A percentile compares a stretch with the other conserved stretches of the same genome.
Conservation (phyloP, 257 asterid genomes). For the Knoxia roxburghii region DNA sequence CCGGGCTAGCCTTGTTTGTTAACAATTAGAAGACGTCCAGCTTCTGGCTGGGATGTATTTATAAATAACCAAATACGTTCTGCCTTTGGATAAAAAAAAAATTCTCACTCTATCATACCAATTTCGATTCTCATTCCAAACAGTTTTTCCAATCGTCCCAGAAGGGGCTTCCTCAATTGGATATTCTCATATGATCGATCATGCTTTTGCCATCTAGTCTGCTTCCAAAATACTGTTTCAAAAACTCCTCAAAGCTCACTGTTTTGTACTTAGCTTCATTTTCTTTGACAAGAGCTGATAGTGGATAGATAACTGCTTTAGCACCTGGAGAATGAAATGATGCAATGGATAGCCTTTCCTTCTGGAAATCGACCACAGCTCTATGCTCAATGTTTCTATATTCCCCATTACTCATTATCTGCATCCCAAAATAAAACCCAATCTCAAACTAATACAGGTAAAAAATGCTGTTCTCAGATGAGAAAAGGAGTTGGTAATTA, state of each 20-base stretch:
- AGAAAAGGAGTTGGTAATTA: neutral
- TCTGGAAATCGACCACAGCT: slow-evolving; percentile 22
- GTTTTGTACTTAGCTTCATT: slow-evolving; percentile 23
- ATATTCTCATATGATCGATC: slow-evolving; percentile 15
- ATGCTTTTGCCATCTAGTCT: slow-evolving; percentile 30
- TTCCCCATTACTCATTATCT: slow-evolving; percentile 34
- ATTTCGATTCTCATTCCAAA: too few relatives aligned
- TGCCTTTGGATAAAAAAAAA: too few relatives aligned
- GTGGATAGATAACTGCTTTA: slow-evolving; percentile 12
- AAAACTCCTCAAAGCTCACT: slow-evolving; percentile 9
- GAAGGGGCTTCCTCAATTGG: too few relatives aligned
- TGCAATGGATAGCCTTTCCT: slow-evolving; percentile 31
- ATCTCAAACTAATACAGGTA: neutral
- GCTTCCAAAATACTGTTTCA: slow-evolving; percentile 8
- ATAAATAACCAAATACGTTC: too few relatives aligned
- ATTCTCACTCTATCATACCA: too few relatives aligned
- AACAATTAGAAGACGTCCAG: too few relatives aligned
- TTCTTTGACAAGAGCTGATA: slow-evolving; percentile 12
- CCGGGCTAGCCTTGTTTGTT: too few relatives aligned
- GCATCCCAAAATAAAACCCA: neutral
- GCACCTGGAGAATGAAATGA: slow-evolving; percentile 29
- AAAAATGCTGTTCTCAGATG: too few relatives aligned
- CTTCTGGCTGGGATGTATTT: too few relatives aligned
- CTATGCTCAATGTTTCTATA: slow-evolving; percentile 34
- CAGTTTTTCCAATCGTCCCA: too few relatives aligned